Evolutionary conservation across 352 stramenopile species (phyloP).

Genomic region (Nothophytophthora sp.): DNA sequence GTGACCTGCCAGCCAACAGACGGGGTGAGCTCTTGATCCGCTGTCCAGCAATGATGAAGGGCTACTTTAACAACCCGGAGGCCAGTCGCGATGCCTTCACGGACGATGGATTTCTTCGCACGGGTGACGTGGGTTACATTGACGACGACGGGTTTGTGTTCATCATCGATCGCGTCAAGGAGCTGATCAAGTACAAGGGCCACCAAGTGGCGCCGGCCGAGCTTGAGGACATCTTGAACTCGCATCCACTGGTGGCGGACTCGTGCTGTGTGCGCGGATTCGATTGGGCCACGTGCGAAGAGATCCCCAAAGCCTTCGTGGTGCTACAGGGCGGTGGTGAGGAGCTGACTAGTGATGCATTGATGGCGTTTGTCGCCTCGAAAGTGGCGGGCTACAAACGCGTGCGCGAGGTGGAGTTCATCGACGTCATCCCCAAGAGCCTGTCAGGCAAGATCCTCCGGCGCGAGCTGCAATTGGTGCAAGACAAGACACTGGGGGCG

Average conservation of each 20-base stretch:
- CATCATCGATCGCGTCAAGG: conserved; percentile 92
- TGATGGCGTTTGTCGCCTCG: conserved; percentile 69
- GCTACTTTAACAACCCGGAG: conserved; percentile 71
- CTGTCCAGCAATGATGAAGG: conserved; percentile 26
- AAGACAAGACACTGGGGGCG: conserved; percentile 34
- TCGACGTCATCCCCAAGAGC: conserved; percentile 86
- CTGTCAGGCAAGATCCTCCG: conserved; percentile 91
- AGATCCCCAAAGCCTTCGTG: conserved; percentile 90
- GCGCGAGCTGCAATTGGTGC: conserved; percentile 56
- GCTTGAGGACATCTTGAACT: conserved; percentile 89
- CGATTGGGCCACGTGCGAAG: conserved; percentile 72
- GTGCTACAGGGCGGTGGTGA: conserved; percentile 58
- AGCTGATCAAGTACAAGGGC: conserved; percentile 95
- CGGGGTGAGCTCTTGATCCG: conserved; percentile 77
- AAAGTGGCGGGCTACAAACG: conserved; percentile 88
- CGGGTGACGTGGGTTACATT: conserved; percentile 90
- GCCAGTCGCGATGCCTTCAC: conserved; percentile 77
- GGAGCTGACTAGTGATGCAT: conserved; percentile 6
- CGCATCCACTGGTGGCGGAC: conserved; percentile 74
- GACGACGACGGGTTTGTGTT: conserved; percentile 91
- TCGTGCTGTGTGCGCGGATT: conserved; percentile 52
- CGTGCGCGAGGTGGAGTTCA: conserved; percentile 87
- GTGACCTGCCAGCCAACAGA: conserved; percentile 28
- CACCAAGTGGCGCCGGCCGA: conserved; percentile 91
- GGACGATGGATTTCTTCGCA: conserved; percentile 79